Evolutionary conservation across 148 eudicot genomes (phyloP).

Genomic region (Mesembryanthemum crystallinum): DNA sequence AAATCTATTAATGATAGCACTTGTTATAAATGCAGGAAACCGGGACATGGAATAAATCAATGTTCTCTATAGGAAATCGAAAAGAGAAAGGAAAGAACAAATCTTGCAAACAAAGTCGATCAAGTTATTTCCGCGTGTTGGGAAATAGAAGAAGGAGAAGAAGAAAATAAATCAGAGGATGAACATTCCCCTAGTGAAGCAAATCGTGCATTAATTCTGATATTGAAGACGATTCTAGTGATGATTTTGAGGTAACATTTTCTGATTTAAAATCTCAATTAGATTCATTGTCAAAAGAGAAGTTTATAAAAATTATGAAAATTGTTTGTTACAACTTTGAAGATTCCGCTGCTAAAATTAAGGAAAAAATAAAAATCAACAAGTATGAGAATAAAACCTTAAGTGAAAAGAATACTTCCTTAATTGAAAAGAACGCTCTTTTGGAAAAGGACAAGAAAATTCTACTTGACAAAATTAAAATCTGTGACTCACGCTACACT

Average conservation of each 20-base stretch:
- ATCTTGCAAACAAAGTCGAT: not conserved
- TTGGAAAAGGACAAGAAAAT: not conserved
- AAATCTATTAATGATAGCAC: not conserved
- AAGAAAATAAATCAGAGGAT: not conserved
- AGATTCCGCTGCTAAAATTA: not conserved
- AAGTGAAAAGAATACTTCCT: not conserved
- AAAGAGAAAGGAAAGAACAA: not conserved
- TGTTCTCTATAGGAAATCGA: not conserved
- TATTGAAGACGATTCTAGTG: not conserved
- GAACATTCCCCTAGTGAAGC: not conserved
- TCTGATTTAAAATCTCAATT: not conserved
- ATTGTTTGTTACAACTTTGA: not conserved
- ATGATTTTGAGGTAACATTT: not conserved
- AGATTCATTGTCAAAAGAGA: not conserved
- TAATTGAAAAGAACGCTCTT: not conserved
- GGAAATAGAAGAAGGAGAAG: not conserved
- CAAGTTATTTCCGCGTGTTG: not conserved
- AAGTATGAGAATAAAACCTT: not conserved
- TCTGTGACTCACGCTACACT: too few species aligned
- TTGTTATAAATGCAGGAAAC: not conserved
- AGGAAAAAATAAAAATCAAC: not conserved
- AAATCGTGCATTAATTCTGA: not conserved
- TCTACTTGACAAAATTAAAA: too few species aligned
- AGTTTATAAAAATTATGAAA: not conserved
- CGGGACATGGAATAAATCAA: not conserved